Percentiles rank a stretch among this genome's conserved stretches.
Evolutionary conservation across 768 basidiomycete species (phyloP).

Genomic region (Pilatotrama ljubarskyi): DNA sequence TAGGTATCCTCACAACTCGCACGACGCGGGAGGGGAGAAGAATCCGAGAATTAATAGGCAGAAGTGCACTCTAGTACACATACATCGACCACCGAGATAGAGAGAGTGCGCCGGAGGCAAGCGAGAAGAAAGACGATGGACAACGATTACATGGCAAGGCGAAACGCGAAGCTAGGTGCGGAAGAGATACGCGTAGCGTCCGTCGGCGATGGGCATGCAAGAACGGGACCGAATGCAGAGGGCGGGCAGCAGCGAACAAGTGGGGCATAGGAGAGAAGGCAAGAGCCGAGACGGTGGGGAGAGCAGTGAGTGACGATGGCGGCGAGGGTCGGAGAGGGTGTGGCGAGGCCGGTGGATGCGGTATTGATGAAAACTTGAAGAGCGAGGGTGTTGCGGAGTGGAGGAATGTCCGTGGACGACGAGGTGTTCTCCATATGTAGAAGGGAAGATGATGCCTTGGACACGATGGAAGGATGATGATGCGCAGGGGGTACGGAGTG

Average conservation of each 20-base stretch:
- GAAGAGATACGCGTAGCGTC: constrained; percentile 5
- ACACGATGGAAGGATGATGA: neutral
- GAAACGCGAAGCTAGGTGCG: neutral
- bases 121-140: neutral
- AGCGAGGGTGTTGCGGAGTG: neutral
- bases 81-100: constrained; percentile 20
- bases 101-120: no score
- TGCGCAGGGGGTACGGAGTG: neutral
- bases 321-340: neutral
- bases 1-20: neutral
- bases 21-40: neutral
- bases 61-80: constrained; percentile 14
- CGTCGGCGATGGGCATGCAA: neutral
- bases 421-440: neutral
- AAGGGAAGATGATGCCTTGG: neutral
- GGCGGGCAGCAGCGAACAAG: constrained; percentile 10
- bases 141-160: constrained; percentile 12
- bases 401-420: neutral
- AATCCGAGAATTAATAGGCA: constrained; percentile 12
- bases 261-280: neutral
- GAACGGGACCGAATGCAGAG: neutral
- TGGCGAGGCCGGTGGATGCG: neutral
- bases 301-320: constrained; percentile 5
- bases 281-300: neutral
- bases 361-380: neutral